These are phyloP conservation scores for Xanthoconium purpureum DNA, from an alignment of 768 basidiomycete species.

Conservation along the genomic window DNA sequence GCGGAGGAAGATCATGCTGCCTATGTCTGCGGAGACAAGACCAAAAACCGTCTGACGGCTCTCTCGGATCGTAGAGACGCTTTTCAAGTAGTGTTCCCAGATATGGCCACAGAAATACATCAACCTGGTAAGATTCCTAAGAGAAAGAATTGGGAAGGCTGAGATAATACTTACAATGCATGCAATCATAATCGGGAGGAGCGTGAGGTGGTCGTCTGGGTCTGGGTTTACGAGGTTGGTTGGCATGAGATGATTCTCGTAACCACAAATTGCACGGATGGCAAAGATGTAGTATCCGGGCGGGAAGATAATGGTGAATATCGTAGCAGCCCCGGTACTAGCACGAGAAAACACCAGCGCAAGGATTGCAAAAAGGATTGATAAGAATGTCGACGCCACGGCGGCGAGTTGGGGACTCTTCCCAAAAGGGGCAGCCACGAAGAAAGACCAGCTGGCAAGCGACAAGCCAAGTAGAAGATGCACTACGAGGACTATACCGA, in stretches of 20 bases:
- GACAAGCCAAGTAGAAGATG: slow-evolving; percentile 67
- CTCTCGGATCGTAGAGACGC: slow-evolving; percentile 56
- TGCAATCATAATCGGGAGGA: slow-evolving; percentile 60
- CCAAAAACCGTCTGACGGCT: slow-evolving; percentile 32
- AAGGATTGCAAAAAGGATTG: slow-evolving; percentile 64
- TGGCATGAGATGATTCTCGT: slow-evolving; percentile 54
- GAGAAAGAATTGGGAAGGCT: neutral
- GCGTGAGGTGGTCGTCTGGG: slow-evolving; percentile 52
- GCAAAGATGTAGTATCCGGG: slow-evolving; percentile 75
- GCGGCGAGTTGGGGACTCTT: slow-evolving; percentile 73
- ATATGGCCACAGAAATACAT: slow-evolving; percentile 73
- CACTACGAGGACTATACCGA: slow-evolving; percentile 56
- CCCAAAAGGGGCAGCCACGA: slow-evolving; percentile 65
- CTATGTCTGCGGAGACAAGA: slow-evolving; percentile 17
- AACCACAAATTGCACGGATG: slow-evolving; percentile 63
- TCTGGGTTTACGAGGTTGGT: slow-evolving; percentile 56
- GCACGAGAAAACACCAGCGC: slow-evolving; percentile 51
- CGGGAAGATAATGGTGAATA: slow-evolving; percentile 71
- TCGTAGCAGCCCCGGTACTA: slow-evolving; percentile 45
- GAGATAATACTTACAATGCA: slow-evolving; percentile 49
- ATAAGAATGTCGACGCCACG: slow-evolving; percentile 60
- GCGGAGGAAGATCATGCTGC: slow-evolving; percentile 16
- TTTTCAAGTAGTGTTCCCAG: slow-evolving; percentile 59
- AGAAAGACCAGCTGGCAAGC: slow-evolving; percentile 70
- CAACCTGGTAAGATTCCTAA: slow-evolving; percentile 42